Evolutionary conservation across 2,329 filamentous ascomycete genomes (phyloP).

Genomic region (Cercospora nicotianae): DNA sequence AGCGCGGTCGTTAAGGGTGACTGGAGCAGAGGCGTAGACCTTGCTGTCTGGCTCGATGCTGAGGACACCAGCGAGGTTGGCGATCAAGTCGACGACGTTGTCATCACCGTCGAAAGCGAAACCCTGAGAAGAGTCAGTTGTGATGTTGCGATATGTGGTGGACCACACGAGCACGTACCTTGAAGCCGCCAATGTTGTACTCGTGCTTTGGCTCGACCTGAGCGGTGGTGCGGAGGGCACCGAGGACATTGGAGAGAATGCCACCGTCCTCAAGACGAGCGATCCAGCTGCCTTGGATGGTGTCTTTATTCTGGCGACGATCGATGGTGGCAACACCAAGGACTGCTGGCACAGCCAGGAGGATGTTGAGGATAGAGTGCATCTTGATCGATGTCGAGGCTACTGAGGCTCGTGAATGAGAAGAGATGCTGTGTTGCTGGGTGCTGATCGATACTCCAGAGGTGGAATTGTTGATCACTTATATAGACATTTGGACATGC

Average conservation of each 20-base stretch:
- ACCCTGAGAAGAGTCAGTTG: constrained; percentile 41
- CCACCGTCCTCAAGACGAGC: constrained; percentile 22
- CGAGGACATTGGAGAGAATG: constrained; percentile 16
- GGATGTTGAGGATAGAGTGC: constrained; percentile 22
- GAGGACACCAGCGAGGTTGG: constrained; percentile 35
- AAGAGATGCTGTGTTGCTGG: constrained; percentile 2
- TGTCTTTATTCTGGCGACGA: constrained; percentile 21
- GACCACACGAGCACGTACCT: background rate
- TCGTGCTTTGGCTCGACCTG: constrained; percentile 25
- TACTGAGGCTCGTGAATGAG: constrained; percentile 5
- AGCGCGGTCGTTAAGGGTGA: constrained; percentile 18
- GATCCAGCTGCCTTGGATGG: constrained; percentile 28
- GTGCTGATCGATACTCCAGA: constrained; percentile 4
- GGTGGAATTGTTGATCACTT: background rate
- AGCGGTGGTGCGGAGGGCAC: constrained; percentile 16
- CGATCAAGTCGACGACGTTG: constrained; percentile 37
- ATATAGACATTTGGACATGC: constrained; percentile 13
- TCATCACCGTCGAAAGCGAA: constrained; percentile 42
- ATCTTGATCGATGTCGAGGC: constrained; percentile 20
- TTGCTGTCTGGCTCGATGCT: constrained; percentile 45
- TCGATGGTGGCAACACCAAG: constrained; percentile 25
- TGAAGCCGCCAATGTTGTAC: constrained; percentile 16
- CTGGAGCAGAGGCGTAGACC: constrained; percentile 36
- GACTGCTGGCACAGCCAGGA: constrained; percentile 27
- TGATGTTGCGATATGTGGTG: constrained; percentile 23